Conservation (phyloP, 306 rosid species). For the Canavalia gladiata region DNA sequence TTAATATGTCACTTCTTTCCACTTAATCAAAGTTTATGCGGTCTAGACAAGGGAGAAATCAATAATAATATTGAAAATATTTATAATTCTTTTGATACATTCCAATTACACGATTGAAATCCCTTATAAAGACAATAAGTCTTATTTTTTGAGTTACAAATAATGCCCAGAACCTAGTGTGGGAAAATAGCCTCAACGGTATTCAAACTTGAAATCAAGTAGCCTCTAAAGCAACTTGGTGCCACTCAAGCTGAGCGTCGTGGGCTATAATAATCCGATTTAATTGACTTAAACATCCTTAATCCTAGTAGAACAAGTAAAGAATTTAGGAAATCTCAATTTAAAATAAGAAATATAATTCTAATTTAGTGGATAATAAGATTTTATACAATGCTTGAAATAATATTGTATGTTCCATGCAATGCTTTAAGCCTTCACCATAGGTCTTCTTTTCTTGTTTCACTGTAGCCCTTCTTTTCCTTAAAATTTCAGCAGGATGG, state of each 20-base stretch:
- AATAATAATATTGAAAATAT: neutral
- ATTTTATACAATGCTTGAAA: neutral
- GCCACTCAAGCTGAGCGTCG: neutral
- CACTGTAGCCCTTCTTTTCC: neutral
- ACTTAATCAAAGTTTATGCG: neutral
- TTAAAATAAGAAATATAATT: neutral
- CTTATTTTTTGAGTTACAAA: constrained; percentile 9
- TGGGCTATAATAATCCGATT: neutral
- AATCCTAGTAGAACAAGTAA: neutral
- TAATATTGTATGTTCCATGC: neutral
- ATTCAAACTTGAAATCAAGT: constrained; percentile 23
- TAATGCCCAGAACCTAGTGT: neutral
- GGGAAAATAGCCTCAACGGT: neutral
- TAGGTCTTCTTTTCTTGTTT: constrained; percentile 22
- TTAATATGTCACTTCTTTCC: constrained; percentile 3
- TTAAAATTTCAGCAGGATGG: neutral
- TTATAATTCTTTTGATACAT: constrained; percentile 32
- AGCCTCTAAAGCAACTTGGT: neutral
- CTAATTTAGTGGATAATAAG: neutral
- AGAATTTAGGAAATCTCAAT: neutral
- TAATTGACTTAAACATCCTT: neutral
- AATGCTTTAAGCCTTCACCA: neutral
- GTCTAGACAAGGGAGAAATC: neutral
- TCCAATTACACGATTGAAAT: constrained; percentile 20
- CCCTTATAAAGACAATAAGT: neutral